Evolutionary conservation across 441 rosid genomes (phyloP), one percentile per base, ranked within the genome.

Genomic region (Eruca vesicaria): DNA sequence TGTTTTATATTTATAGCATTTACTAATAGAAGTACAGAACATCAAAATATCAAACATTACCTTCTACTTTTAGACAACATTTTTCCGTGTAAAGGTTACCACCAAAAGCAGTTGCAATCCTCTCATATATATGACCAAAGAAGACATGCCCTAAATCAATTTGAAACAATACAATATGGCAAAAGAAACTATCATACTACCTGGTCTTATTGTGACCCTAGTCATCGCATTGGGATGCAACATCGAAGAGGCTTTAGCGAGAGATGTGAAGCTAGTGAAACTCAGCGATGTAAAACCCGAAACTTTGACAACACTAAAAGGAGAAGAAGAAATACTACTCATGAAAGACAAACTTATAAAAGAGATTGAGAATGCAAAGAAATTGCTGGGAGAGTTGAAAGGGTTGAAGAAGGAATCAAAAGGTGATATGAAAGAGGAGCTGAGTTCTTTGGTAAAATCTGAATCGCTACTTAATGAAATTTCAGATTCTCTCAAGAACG

Each of bases 201-300:
- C 18, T 6, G 19, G 55, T 11, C 35, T 78, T 36, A 20, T 78
- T 10, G 55, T 67, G 68, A 26, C 65, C 9, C 23, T 78, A 41
- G 26, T 72, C 74, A 68, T 78, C 10, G 4, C 62, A 67, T 43
- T 78, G 20, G 69, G 60, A 53, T 78, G 69, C 43, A 67, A 18
- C 66, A 21, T 67, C 21, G n/a, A 72, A 4, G 53, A 52, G n/a
- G 74, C 41, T 31, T 48, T 4, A 55, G 78, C 81, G 3, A 72
- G 81, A 78, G 81, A 78, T 19, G 81, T 78, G 50, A 21, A 55
- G 6, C 69, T 72, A 41, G 66, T 78, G n/a, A 72, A 78, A 59
- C 69, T 72, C 12, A 9, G 20, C 32, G 81, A 78, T 72, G 77
- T 78, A 16, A 55, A 78, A 9, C 77, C 81, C 33, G 69, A 61